Conservation (phyloP, 306 rosid species). For the Trifolium repens region DNA sequence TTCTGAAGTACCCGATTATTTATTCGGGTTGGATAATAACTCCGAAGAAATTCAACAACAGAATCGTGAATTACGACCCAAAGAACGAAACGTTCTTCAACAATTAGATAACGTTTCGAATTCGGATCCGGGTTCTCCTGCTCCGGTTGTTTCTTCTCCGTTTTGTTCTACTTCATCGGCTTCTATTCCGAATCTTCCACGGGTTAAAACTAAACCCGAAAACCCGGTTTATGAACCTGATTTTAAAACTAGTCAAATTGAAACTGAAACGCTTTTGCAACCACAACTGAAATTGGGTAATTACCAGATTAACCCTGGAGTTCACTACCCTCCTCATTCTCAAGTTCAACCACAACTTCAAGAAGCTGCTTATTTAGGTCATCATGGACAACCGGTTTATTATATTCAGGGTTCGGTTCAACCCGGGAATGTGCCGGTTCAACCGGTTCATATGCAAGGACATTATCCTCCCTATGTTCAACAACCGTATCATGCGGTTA, state of each 20-base stretch:
- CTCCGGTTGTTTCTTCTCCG: slow-evolving; percentile 59
- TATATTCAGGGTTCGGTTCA: slow-evolving; percentile 55
- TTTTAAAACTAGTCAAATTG: slow-evolving; percentile 41
- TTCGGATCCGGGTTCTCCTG: slow-evolving; percentile 89
- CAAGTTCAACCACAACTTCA: slow-evolving; percentile 26
- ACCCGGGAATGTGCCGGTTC: slow-evolving; percentile 51
- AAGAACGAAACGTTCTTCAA: slow-evolving; percentile 40
- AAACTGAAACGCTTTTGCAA: slow-evolving; percentile 47
- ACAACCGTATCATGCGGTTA: slow-evolving; percentile 52
- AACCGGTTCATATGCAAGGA: slow-evolving; percentile 49
- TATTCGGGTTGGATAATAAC: slow-evolving; percentile 78
- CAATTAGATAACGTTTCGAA: slow-evolving; percentile 55
- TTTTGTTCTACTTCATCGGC: slow-evolving; percentile 70
- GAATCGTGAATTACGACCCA: slow-evolving; percentile 49
- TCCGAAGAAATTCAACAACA: slow-evolving; percentile 55
- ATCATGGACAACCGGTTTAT: slow-evolving; percentile 51
- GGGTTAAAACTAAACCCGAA: slow-evolving; percentile 71
- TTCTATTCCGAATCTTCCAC: slow-evolving; percentile 73
- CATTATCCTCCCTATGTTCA: slow-evolving; percentile 60
- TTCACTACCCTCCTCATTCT: slow-evolving; percentile 43
- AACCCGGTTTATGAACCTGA: slow-evolving; percentile 46
- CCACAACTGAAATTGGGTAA: slow-evolving; percentile 14
- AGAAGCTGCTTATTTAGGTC: slow-evolving; percentile 53
- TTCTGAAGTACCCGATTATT: slow-evolving; percentile 91
- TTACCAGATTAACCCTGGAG: slow-evolving; percentile 41